Evolutionary conservation across 768 basidiomycete genomes (phyloP).

Genomic region (Megacollybia marginata): DNA sequence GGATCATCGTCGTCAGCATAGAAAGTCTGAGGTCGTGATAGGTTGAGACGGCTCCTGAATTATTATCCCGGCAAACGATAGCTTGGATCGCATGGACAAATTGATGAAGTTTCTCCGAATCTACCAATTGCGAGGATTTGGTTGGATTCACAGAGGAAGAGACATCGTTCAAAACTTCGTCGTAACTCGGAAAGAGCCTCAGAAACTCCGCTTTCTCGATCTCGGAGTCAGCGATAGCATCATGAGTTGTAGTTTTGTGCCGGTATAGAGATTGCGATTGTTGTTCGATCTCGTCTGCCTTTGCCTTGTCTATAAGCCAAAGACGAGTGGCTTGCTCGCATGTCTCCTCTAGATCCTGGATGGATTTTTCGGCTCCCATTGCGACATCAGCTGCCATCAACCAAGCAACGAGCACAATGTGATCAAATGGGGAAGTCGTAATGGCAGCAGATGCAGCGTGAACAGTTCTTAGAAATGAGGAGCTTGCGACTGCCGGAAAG

Average conservation of each 20-base stretch:
- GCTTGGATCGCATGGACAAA: too few species aligned
- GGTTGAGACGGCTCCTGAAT: not conserved
- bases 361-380: slow-evolving; percentile 28
- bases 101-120: too few species aligned
- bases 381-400: slow-evolving; percentile 37
- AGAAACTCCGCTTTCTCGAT: slow-evolving; percentile 80
- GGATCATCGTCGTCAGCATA: slow-evolving; percentile 26
- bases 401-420: slow-evolving; percentile 41
- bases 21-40: slow-evolving; percentile 28
- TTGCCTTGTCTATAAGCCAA: slow-evolving; percentile 78
- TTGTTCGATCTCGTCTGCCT: slow-evolving; percentile 54
- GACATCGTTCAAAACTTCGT: slow-evolving; percentile 41
- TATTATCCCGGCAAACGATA: too few species aligned
- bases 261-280: slow-evolving; percentile 76
- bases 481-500: slow-evolving; percentile 38
- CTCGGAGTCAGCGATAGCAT: slow-evolving; percentile 59
- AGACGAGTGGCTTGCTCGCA: slow-evolving; percentile 73
- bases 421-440: slow-evolving; percentile 27
- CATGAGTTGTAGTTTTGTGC: slow-evolving; percentile 43
- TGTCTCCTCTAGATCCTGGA: slow-evolving; percentile 33
- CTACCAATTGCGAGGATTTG: too few species aligned
- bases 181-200: slow-evolving; percentile 80
- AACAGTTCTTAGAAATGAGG: not conserved
- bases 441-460: slow-evolving; percentile 15
- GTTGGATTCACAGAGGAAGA: not conserved